Evolutionary conservation across 129 eudicot genomes (phyloP), one percentile per base, ranked within the genome.

Genomic region (Smallanthus sonchifolius): DNA sequence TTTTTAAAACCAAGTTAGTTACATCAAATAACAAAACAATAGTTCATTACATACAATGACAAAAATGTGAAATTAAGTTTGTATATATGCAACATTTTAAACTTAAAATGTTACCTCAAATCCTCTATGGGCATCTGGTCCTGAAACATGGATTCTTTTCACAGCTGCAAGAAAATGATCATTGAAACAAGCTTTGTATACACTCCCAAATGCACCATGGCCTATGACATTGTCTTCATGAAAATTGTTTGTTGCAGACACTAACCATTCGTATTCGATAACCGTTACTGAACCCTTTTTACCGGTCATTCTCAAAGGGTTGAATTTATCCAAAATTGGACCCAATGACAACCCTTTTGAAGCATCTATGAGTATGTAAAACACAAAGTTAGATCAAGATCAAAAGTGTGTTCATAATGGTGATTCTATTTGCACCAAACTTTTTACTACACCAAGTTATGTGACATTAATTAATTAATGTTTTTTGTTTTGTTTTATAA

Each of bases 231-330:
- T 88, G 75, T 76, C 82, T 45, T 85, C 91, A 68, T 82, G 86
- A 72, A 94, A 94, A 74, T 88, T 91, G 60, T 88, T 86, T 52
- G 99, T 94, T 65, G 97, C 97, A 52, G 87, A 81, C 28, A 83
- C 88, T 76, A 94, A 81, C 87, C 86, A 75, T 40, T 78, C 87
- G 82, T 94, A 91, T 69, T 91, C 99, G 43, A 93, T 83, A 30
- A 84, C 72, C 16, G 92, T 65, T 5, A 79, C 84, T 0, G 87
- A 84, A 2, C 97, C 98, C 82, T 90, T 93, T 80, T 88, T 93
- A 63, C 91, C 87, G 5, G 87, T 84, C 60, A 75, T 68, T 82
- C 81, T 88, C 36, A 90, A 79, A 37, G 91, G 84, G 67, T 77
- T 73, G 68, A 88, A 81, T 56, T 90, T 93, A 35, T 83, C 86